Evolutionary conservation across 2,329 filamentous ascomycete genomes (phyloP).

Genomic region (Setomelanomma holmii): DNA sequence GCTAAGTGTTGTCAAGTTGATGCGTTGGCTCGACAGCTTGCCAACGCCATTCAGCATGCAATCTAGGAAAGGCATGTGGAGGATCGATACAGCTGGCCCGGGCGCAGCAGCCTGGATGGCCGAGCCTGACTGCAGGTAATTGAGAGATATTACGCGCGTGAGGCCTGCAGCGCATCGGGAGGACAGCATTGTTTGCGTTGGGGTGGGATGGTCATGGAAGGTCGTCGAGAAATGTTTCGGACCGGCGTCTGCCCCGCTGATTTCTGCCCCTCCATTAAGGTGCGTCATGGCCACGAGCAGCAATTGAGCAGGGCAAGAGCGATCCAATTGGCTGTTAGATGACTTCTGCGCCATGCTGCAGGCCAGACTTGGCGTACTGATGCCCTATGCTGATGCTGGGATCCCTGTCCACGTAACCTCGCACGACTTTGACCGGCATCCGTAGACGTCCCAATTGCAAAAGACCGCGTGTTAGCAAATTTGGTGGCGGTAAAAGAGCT

Average conservation of each 20-base stretch:
- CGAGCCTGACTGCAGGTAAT: constrained; percentile 18
- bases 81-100: constrained; percentile 34
- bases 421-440: constrained; percentile 29
- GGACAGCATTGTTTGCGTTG: constrained; percentile 19
- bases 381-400: constrained; percentile 22
- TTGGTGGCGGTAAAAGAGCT: constrained; percentile 31
- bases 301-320: constrained; percentile 16
- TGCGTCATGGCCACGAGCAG: constrained; percentile 40
- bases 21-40: constrained; percentile 51
- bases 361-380: constrained; percentile 25
- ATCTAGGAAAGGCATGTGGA: constrained; percentile 48
- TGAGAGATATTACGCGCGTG: constrained; percentile 17
- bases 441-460: constrained; percentile 29
- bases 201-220: constrained; percentile 24
- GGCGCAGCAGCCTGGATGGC: constrained; percentile 39
- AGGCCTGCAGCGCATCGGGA: constrained; percentile 19
- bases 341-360: constrained; percentile 33
- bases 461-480: constrained; percentile 7
- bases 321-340: constrained; percentile 34
- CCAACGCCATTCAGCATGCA: constrained; percentile 48
- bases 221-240: constrained; percentile 35
- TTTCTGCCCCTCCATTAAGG: constrained; percentile 30
- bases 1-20: constrained; percentile 53
- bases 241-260: constrained; percentile 32
- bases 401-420: constrained; percentile 31